These are phyloP conservation scores for Magnolia sinica DNA, from an alignment of 164 flowering plant genomes.

Conservation along the genomic window DNA sequence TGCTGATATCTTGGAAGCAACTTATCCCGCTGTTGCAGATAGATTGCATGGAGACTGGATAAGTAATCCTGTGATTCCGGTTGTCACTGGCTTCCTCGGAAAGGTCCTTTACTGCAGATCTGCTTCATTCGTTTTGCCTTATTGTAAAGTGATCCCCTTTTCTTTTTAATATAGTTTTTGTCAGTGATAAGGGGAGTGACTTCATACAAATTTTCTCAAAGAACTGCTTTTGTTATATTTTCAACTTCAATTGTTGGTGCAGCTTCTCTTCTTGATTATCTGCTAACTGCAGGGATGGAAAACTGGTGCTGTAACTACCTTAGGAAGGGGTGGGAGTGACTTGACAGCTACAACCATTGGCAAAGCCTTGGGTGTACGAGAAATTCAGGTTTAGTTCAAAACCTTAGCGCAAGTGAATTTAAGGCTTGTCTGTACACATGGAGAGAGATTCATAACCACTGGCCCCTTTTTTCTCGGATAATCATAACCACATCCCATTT, in stretches of 20 bases:
- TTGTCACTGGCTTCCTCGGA: constrained; percentile 97
- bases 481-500: too few relatives aligned
- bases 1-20: constrained; percentile 95
- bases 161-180: neutral
- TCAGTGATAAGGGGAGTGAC: neutral
- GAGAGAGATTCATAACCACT: too few relatives aligned
- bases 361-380: constrained; percentile 78
- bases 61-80: constrained; percentile 78
- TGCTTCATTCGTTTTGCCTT: neutral
- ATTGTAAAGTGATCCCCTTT: neutral
- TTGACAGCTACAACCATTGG: constrained; percentile 97
- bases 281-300: constrained; percentile 62
- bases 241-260: neutral
- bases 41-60: constrained; percentile 77
- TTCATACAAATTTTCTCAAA: neutral
- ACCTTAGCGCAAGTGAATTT: neutral
- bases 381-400: constrained; percentile 64
- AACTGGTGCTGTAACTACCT: constrained; percentile 78
- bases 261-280: neutral
- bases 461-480: too few relatives aligned
- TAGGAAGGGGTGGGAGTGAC: constrained; percentile 96
- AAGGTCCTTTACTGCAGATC: constrained; percentile 47
- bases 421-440: neutral
- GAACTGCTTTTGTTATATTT: neutral
- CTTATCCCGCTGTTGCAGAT: constrained; percentile 95